A percentile compares a stretch with the other conserved stretches of the same genome.
phyloP scores from a whole-genome alignment of 2,329 filamentous ascomycete species.

The Aspergillus ruber region DNA sequence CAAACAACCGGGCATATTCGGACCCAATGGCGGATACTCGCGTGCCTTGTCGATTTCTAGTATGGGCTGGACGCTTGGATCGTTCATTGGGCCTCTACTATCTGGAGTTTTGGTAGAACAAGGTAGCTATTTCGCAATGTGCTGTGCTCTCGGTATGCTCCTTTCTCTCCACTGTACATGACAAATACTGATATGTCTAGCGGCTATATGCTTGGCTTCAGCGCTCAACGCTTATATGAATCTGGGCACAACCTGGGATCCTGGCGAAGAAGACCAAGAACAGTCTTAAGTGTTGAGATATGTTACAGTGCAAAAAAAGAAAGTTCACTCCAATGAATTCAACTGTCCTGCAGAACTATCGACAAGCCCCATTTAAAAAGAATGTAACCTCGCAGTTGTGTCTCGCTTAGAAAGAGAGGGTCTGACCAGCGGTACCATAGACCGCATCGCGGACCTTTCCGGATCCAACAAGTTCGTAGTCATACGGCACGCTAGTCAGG shows the following conservation, averaged over 20 bases:
- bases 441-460: conserved; percentile 43
- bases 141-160: conserved; percentile 12
- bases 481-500: conserved; percentile 49
- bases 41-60: conserved; percentile 17
- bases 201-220: neutral
- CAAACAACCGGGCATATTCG: conserved; percentile 18
- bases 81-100: conserved; percentile 17
- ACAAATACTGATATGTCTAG: neutral
- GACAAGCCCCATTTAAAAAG: no score
- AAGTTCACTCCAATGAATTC: no score
- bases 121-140: conserved; percentile 19
- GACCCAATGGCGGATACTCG: conserved; percentile 20
- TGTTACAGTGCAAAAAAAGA: neutral
- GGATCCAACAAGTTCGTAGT: conserved; percentile 48
- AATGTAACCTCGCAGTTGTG: no score
- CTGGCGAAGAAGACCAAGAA: neutral
- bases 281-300: neutral
- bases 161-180: neutral
- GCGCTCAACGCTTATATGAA: neutral
- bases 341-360: no score
- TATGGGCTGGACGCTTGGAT: conserved; percentile 18
- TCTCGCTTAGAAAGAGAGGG: conserved; percentile 22
- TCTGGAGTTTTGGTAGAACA: conserved; percentile 14
- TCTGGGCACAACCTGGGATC: neutral
- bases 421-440: conserved; percentile 29